phyloP scores from a whole-genome alignment of 108 stramenopile genomes.

The Cyclostephanos invisitatus region DNA sequence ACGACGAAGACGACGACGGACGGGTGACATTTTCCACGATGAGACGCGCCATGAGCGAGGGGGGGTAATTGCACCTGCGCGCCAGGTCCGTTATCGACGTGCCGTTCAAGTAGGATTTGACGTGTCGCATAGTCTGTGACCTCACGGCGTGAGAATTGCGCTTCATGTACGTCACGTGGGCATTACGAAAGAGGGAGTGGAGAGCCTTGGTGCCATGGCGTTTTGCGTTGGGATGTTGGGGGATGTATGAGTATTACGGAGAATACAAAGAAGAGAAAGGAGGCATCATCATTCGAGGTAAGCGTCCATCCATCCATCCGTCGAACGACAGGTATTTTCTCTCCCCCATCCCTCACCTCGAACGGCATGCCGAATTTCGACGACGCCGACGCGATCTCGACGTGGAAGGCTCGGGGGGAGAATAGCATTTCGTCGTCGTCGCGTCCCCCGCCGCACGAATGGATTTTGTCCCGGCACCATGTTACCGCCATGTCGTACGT shows the following conservation, averaged over 20 bases:
- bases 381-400: slow-evolving; percentile 39
- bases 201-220: slow-evolving; percentile 54
- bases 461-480: slow-evolving; percentile 57
- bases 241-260: not conserved
- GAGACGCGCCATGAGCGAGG: slow-evolving; percentile 63
- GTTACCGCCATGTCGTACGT: slow-evolving; percentile 50
- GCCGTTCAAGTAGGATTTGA: slow-evolving; percentile 54
- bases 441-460: slow-evolving; percentile 15
- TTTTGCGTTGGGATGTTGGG: not conserved
- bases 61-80: slow-evolving; percentile 61
- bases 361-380: slow-evolving; percentile 51
- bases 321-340: too few species aligned
- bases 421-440: slow-evolving; percentile 57
- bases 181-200: slow-evolving; percentile 67
- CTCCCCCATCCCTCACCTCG: slow-evolving; percentile 38
- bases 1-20: not conserved
- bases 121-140: slow-evolving; percentile 26
- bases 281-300: slow-evolving; percentile 1
- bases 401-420: slow-evolving; percentile 43
- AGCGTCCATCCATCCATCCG: not conserved
- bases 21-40: slow-evolving; percentile 63
- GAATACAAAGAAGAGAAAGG: not conserved
- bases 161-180: slow-evolving; percentile 67
- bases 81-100: slow-evolving; percentile 61
- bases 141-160: slow-evolving; percentile 44